phyloP scores from a whole-genome alignment of 768 basidiomycete genomes.

The Hirschioporus abietinus region DNA sequence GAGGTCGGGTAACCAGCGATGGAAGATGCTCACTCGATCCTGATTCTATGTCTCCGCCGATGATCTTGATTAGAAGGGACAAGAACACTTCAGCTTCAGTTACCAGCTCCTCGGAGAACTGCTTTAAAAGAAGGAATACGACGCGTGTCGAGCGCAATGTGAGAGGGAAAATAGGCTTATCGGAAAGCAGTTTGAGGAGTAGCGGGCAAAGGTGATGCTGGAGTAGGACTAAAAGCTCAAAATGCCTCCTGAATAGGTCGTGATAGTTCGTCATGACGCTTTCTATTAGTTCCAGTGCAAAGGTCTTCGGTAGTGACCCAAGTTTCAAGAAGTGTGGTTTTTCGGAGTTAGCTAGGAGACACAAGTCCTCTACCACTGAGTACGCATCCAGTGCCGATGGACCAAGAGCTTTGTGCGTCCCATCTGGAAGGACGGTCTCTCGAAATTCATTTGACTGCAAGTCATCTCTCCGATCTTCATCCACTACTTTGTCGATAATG shows the following conservation, averaged over 20 bases:
- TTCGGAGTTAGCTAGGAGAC: constrained; percentile 79
- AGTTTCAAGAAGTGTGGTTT: constrained; percentile 79
- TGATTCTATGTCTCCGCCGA: constrained; percentile 31
- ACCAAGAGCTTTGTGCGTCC: constrained; percentile 52
- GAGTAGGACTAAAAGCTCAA: constrained; percentile 80
- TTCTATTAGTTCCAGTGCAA: constrained; percentile 95
- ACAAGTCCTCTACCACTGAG: constrained; percentile 88
- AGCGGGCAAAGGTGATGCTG: constrained; percentile 88
- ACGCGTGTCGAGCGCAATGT: constrained; percentile 90
- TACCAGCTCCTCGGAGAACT: constrained; percentile 75
- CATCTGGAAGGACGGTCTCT: constrained; percentile 63
- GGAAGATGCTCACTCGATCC: constrained; percentile 17
- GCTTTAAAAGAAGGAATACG: constrained; percentile 88
- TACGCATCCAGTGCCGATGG: constrained; percentile 83
- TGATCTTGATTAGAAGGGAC: constrained; percentile 39
- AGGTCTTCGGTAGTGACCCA: constrained; percentile 82
- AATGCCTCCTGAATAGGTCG: constrained; percentile 79
- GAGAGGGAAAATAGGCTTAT: constrained; percentile 78
- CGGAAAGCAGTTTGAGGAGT: constrained; percentile 79
- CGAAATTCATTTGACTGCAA: constrained; percentile 24
- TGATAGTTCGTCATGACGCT: constrained; percentile 93
- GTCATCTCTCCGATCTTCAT: constrained; percentile 55
- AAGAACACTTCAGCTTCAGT: constrained; percentile 88
- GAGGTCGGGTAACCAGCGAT: constrained; percentile 38
- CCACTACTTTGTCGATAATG: constrained; percentile 89